Evolutionary conservation across 495 filamentous ascomycete genomes (phyloP), one percentile per base, ranked within the genome.

Genomic region (Penicillium robsamsonii): DNA sequence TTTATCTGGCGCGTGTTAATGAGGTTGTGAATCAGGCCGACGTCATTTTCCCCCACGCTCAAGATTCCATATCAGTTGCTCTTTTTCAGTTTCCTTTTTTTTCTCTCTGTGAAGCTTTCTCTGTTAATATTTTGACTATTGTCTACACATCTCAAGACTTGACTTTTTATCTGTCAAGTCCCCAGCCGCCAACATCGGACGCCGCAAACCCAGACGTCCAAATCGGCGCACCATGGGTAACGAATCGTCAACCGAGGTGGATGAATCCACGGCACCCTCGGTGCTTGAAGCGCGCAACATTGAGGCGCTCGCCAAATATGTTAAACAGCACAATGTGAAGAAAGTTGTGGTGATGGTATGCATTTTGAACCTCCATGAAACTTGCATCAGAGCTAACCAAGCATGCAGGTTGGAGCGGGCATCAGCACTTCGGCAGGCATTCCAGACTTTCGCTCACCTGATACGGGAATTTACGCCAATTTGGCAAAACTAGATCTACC

Each of bases 391-490:
- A 55, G 41, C 43, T 38, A 53, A 38, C 38, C 24, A 40, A 35
- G 35, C 53, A 40, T 30, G 20, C 37, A 77, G 77, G 77, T 76
- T 4, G 78, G 79, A 42, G 79, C 78, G 25, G 78, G 79, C 22
- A 78, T 82, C 42, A 91, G 88, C 33, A 93, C 90, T 17, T 89
- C 87, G 24, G 84, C 92, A n/a, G 90, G 90, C 37, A 93, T 95
- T 50, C 91, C 91, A 46, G 91, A 96, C 64, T 96, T 95, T 61
- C 82, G 91, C 48, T 92, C 89, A 3, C 89, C 90, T 64, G 89
- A 88, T 58, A 92, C 82, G 0, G 91, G 91, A 15, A 81, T 96
- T 50, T 98, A 97, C 71, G 84, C 90, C 66, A 97, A 97, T 65
- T 82, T 97, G 12, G 86, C 87, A 12, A 80, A 84, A 48, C 82